Percentiles rank a stretch among this genome's conserved stretches.
Conservation (phyloP, 768 basidiomycete genomes). For the Mycena maculata region DNA sequence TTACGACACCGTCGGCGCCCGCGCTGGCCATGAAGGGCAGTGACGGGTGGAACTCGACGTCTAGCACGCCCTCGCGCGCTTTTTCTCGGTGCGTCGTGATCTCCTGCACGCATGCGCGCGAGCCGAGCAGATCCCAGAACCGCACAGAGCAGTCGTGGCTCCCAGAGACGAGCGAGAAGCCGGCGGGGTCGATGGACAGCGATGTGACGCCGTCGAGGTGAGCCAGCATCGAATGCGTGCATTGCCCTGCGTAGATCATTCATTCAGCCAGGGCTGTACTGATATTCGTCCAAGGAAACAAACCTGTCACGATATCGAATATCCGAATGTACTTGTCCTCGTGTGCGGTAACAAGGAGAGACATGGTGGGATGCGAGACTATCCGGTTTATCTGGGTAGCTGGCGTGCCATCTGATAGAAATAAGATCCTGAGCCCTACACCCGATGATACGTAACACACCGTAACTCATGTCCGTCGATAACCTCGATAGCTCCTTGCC, state of each 20-base stretch:
- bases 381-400: conserved; percentile 88
- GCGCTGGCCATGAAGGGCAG: conserved; percentile 91
- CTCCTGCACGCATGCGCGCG: conserved; percentile 88
- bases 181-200: conserved; percentile 87
- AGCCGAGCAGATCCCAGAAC: conserved; percentile 92
- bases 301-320: conserved; percentile 87
- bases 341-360: conserved; percentile 88
- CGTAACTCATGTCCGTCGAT: conserved; percentile 69
- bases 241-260: conserved; percentile 69
- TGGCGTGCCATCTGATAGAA: conserved; percentile 71
- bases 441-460: conserved; percentile 48
- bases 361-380: conserved; percentile 90
- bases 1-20: conserved; percentile 95
- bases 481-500: conserved; percentile 80
- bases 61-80: conserved; percentile 90
- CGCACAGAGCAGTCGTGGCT: conserved; percentile 95
- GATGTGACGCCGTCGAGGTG: conserved; percentile 95
- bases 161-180: conserved; percentile 88
- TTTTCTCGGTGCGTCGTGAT: conserved; percentile 90
- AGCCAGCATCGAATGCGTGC: conserved; percentile 89
- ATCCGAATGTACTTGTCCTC: conserved; percentile 95
- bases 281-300: conserved; percentile 39
- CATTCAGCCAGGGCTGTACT: conserved; percentile 5
- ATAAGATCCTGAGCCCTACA: conserved; percentile 19
- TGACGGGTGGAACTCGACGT: conserved; percentile 85